Evolutionary conservation across 163 green algal species (phyloP), one percentile per base, ranked within the genome.

Genomic region (Chlamydomonas reinhardtii): DNA sequence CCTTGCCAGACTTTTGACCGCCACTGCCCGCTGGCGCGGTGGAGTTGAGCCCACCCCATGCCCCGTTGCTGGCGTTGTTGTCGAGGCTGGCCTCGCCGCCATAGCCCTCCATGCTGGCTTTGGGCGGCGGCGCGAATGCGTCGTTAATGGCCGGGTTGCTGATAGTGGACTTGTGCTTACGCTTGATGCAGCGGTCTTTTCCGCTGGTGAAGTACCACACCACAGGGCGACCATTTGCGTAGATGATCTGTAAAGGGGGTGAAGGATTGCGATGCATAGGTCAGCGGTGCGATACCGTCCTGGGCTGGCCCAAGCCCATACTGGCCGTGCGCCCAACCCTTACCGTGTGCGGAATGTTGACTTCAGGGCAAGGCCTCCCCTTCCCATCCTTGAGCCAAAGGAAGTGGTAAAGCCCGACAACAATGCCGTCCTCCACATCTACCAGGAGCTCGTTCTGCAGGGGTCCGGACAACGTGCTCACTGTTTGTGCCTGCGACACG

Each of bases 131-230:
- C 52, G 77, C 65, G 20, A 86, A 70, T 14, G 79, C 79, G 32
- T 73, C 69, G 12, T 35, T 78, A 25, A 86, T 73, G 35, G 39
- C 61, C 32, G 69, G 54, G 25, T 86, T 86, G 48, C 19, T 73
- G 32, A 86, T 86, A 56, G 54, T 79, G 69, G 52, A 52, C 14
- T 32, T 27, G 79, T 86, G 59, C 69, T 86, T 86, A 34, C 79
- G 79, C 79, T 86, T 86, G 15, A 86, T 86, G 68, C 52, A 78
- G 4, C 76, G 84, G 31, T 89, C 78, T 61, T 89, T 91, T 6
- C 54, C 32, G 52, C 82, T 89, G 31, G 78, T 91, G 79, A 91
- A 91, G 78, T 88, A 91, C 88, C 88, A 91, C 39, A 86, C 77
- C n/a, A 71, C 68, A 8, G 88, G 83, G 16, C 39, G 31, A 5